These are phyloP conservation scores for Botrytis sinoallii DNA, from an alignment of 2,329 filamentous ascomycete genomes.

Conservation along the genomic window DNA sequence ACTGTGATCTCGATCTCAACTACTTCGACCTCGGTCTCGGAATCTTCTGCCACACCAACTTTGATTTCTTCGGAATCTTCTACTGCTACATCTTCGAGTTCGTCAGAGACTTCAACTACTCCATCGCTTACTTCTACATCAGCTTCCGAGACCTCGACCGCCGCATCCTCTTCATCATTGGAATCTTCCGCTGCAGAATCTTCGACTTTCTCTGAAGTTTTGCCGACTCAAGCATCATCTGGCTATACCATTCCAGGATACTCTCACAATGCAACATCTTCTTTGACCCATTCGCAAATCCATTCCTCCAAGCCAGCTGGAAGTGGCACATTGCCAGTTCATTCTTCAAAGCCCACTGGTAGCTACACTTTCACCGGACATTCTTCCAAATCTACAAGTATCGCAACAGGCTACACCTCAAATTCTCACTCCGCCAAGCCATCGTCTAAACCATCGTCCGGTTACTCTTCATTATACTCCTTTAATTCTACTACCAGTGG, in stretches of 20 bases:
- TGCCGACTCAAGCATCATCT: not conserved
- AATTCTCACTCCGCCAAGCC: not conserved
- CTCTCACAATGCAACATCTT: not conserved
- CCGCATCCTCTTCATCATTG: slow-evolving; percentile 1
- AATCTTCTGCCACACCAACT: not conserved
- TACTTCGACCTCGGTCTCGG: not conserved
- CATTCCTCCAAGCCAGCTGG: not conserved
- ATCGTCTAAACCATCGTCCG: slow-evolving; percentile 7
- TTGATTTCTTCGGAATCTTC: not conserved
- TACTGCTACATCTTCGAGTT: not conserved
- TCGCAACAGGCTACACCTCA: not conserved
- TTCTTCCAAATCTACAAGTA: not conserved
- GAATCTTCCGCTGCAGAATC: not conserved
- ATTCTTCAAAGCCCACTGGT: not conserved
- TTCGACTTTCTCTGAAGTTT: not conserved
- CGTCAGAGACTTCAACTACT: not conserved
- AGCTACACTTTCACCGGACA: not conserved
- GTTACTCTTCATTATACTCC: slow-evolving; percentile 3
- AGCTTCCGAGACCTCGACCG: not conserved
- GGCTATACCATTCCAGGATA: not conserved
- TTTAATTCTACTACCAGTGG: not conserved
- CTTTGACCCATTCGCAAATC: not conserved
- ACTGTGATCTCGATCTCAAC: not conserved
- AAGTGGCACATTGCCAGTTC: not conserved
- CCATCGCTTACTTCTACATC: not conserved